Base-by-base conservation (phyloP, 129 eudicot genomes). In the Chrysanthemum seticuspe region DNA sequence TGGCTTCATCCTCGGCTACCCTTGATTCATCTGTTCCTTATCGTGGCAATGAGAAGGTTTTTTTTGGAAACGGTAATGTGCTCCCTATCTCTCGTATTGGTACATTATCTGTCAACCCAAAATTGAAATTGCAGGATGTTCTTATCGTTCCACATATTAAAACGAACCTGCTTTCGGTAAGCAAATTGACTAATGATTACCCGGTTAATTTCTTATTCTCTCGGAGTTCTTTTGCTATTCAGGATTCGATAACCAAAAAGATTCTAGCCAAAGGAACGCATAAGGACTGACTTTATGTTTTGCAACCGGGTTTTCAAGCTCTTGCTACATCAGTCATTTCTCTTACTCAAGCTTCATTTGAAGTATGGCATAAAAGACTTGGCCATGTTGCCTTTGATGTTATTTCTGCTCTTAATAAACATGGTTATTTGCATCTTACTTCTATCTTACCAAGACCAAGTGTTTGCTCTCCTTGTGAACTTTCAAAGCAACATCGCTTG, bases 301-400 rank as follows among this genome's bases (percentile, higher is more conserved):
- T 62, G 67, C 25, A 10, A 14, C 2, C 40, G 1, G 40, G 36
- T 1, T 29, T 29, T 3, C 13, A 62, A 62, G 67, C 67, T 3
- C 19, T 62, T 62, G 0, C 31, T 18, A 11, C 57, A 2, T 45
- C 71, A 0, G 2, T 10, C 10, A 0, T 4, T 4, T 66, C 71
- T 19, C 29, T 16, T 9, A 66, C n/a, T n/a, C n/a, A 16, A 4
- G 57, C 71, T 9, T 67, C 71, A 0, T 67, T 48, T 67, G 71
- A 65, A 44, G 5, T 63, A 0, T 63, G 68, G 68, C 68, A 63
- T 2, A 63, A 63, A 31, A 8, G 10, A 0, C 50, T 65, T 65
- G 54, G 70, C 2, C 54, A 65, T 65, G 70, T 65, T 65, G 9
- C 53, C 2, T 65, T n/a, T 65, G 70, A 65, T 65, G 53, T 65